These are phyloP conservation scores for Acanthamoeba healyi DNA, from an alignment of 208 protist genomes.

Conservation along the genomic window DNA sequence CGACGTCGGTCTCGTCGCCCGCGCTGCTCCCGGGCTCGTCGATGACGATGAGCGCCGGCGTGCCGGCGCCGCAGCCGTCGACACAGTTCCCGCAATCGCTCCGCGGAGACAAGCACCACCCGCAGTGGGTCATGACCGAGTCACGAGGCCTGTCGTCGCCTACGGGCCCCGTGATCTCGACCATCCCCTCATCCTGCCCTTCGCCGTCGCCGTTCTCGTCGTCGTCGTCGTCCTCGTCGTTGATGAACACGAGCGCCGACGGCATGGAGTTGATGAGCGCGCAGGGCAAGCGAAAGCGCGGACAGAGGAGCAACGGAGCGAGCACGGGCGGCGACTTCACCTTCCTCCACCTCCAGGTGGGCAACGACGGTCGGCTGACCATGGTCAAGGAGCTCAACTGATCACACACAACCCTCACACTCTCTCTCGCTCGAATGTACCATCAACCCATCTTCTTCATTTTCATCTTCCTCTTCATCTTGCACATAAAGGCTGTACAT, in stretches of 20 bases:
- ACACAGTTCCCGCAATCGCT: not conserved
- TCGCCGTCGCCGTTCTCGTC: not conserved
- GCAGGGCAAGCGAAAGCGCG: not conserved
- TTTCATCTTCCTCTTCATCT: too few species aligned
- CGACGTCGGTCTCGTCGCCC: not conserved
- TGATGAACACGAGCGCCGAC: too few species aligned
- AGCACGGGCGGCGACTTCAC: not conserved
- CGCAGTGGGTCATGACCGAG: conserved; percentile 27
- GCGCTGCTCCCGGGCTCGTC: not conserved
- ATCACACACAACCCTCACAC: not conserved
- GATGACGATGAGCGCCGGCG: not conserved
- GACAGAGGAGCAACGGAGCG: not conserved
- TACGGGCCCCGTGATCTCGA: too few species aligned
- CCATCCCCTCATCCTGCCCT: too few species aligned
- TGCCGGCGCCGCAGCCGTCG: not conserved
- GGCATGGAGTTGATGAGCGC: too few species aligned
- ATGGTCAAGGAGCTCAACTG: conserved; percentile 53
- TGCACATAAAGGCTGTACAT: too few species aligned
- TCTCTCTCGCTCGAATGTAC: too few species aligned
- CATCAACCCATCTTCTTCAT: too few species aligned
- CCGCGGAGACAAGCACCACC: not conserved
- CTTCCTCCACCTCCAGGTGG: conserved; percentile 36
- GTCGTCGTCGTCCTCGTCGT: not conserved
- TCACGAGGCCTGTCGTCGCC: too few species aligned
- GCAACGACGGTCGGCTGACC: conserved; percentile 16